Evolutionary conservation across 768 basidiomycete species (phyloP).

Genomic region (Dendrothele bispora): DNA sequence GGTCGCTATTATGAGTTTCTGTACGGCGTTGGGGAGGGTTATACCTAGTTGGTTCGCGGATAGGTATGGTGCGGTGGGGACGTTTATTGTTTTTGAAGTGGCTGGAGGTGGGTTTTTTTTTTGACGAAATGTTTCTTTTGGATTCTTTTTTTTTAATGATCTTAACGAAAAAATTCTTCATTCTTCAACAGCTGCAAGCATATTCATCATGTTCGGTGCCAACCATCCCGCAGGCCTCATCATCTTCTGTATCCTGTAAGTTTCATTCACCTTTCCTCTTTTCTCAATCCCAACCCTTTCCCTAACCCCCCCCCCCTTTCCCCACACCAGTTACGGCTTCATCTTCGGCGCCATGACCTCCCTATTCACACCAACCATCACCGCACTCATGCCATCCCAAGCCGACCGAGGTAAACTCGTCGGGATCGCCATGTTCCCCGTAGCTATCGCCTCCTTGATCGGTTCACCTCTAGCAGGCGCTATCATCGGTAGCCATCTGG

Average conservation of each 20-base stretch:
- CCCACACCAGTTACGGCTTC: conserved; percentile 5
- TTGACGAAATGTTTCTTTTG: background rate
- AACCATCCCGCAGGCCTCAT: background rate
- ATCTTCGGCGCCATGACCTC: conserved; percentile 1
- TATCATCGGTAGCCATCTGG: background rate
- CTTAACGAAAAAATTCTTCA: background rate
- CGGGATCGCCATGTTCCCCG: conserved; percentile 1
- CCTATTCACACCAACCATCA: conserved; percentile 2
- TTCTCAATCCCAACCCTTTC: background rate
- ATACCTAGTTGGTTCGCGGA: conserved; percentile 4
- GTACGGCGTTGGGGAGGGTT: background rate
- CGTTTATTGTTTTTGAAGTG: background rate
- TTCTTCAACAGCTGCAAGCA: background rate
- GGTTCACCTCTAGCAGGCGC: background rate
- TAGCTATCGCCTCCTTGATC: background rate
- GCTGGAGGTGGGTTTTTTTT: background rate
- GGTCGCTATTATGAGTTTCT: conserved; percentile 2
- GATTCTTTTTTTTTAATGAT: too few relatives aligned
- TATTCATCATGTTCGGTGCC: conserved; percentile 2
- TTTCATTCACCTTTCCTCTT: background rate
- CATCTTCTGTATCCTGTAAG: conserved; percentile 4
- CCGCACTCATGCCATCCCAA: conserved; percentile 5
- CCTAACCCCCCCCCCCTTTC: too few relatives aligned
- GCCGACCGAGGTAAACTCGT: conserved; percentile 6
- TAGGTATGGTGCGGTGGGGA: conserved; percentile 5